Percentiles rank a stretch among this genome's conserved stretches.
Evolutionary conservation across 768 basidiomycete genomes (phyloP).

Genomic region (Kwoniella sp.): DNA sequence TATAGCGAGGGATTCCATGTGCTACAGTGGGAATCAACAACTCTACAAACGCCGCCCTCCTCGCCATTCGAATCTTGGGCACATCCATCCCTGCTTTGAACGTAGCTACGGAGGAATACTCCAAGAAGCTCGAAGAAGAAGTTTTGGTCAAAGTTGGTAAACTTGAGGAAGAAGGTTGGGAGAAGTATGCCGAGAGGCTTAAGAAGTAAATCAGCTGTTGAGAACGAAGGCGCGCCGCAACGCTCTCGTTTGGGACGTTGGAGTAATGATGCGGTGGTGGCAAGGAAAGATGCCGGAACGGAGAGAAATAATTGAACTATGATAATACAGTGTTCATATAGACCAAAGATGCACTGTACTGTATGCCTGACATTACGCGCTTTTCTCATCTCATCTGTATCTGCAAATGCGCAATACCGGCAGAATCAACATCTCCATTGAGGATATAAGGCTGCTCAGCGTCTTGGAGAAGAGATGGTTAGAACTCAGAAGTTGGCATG

Average conservation of each 20-base stretch:
- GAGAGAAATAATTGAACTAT: too few species aligned
- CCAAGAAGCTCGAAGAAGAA: conserved; percentile 69
- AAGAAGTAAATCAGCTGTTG: conserved; percentile 46
- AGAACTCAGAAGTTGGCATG: not conserved
- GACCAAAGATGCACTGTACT: too few species aligned
- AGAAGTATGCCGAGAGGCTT: conserved; percentile 64
- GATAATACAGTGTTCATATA: too few species aligned
- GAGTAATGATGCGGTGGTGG: too few species aligned
- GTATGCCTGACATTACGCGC: too few species aligned
- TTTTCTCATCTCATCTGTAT: too few species aligned
- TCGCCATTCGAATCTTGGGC: conserved; percentile 83
- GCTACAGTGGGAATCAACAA: conserved; percentile 98
- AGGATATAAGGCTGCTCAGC: not conserved
- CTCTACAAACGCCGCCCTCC: conserved; percentile 84
- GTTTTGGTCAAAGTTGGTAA: conserved; percentile 77
- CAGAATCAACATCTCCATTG: too few species aligned
- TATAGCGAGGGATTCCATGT: conserved; percentile 89
- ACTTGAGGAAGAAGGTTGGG: conserved; percentile 81
- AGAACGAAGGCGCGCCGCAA: too few species aligned
- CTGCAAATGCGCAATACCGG: too few species aligned
- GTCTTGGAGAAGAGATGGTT: too few species aligned
- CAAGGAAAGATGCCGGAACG: too few species aligned
- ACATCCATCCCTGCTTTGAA: conserved; percentile 70
- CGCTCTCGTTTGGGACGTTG: too few species aligned
- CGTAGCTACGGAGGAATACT: conserved; percentile 71